Base-by-base conservation (phyloP, 495 filamentous ascomycete species). In the Opeltia flavorubescens region DNA sequence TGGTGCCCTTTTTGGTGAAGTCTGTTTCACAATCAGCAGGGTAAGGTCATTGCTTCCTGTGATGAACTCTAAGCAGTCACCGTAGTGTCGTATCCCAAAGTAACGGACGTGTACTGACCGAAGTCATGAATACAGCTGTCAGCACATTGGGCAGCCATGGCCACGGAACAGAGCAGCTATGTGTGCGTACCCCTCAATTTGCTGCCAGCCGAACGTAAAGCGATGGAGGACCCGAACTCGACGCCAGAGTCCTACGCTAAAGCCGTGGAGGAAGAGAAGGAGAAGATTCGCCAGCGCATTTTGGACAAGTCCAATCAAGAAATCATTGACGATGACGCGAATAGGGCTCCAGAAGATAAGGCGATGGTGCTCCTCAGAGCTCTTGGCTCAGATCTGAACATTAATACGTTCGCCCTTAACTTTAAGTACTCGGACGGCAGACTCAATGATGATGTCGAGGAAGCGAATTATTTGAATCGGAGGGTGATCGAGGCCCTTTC, bases 361-460 rank as follows among this genome's bases (percentile, higher is more conserved):
- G 60, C 61, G 1, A 56, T 61, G 53, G 46, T 53, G 1, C 46
- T 67, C 7, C 59, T 74, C 12, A 51, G 59, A 8, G 58, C 55
- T 3, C 54, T 71, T 0, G 67, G 68, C 3, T 66, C 64, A 2
- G 68, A 73, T 34, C 55, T 69, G 25, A 70, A 64, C 40, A 67
- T 75, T 58, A 72, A 75, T 47, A 61, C 60, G 6, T 69, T 73
- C 51, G 54, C 62, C 0, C 52, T 61, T 27, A 73, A 72, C 51
- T 73, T 61, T 55, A 36, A 54, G 4, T 55, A 65, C 39, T 44
- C 47, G 1, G 55, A 68, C 35, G 63, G 62, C 6, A 58, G 24
- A 1, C 56, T 65, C 26, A 72, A 71, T 48, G 56, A 51, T 4
- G 64, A 69, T 43, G 64, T 72, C n/a, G 67, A 69, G 48, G 65